These are phyloP conservation scores for Haberlea rhodopensis DNA, from an alignment of 257 asterid species.

Conservation along the genomic window DNA sequence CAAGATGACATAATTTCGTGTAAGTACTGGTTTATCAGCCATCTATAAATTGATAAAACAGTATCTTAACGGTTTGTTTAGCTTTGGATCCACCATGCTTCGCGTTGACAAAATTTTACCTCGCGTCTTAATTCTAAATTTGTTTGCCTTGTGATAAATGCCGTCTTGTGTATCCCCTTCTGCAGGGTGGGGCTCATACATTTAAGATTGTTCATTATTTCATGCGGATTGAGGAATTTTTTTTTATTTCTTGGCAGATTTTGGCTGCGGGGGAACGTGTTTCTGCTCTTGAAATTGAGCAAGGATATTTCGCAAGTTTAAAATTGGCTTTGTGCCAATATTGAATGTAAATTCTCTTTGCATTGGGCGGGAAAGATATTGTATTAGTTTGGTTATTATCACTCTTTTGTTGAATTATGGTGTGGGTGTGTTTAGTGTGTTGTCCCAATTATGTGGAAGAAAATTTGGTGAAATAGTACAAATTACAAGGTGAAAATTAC, in stretches of 20 bases:
- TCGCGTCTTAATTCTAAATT: background rate
- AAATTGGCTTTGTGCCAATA: background rate
- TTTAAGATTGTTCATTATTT: background rate
- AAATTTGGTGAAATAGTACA: background rate
- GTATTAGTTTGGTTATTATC: background rate
- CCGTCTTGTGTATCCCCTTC: background rate
- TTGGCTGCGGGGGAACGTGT: conserved; percentile 7
- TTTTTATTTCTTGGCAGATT: background rate
- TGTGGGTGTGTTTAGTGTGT: background rate
- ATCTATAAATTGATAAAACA: background rate
- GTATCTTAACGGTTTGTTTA: background rate
- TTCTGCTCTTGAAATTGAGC: background rate
- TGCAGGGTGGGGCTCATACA: background rate
- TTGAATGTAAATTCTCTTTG: background rate
- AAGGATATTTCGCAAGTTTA: background rate
- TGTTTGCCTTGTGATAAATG: background rate
- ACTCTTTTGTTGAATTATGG: background rate
- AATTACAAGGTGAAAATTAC: background rate
- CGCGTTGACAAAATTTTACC: background rate
- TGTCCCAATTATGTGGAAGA: background rate
- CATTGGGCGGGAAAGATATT: background rate
- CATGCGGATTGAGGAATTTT: background rate
- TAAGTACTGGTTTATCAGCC: background rate
- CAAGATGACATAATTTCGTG: conserved; percentile 1
- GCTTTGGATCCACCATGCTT: background rate